Conservation (phyloP, 208 protist genomes). For the Trypanosoma cruzi region DNA sequence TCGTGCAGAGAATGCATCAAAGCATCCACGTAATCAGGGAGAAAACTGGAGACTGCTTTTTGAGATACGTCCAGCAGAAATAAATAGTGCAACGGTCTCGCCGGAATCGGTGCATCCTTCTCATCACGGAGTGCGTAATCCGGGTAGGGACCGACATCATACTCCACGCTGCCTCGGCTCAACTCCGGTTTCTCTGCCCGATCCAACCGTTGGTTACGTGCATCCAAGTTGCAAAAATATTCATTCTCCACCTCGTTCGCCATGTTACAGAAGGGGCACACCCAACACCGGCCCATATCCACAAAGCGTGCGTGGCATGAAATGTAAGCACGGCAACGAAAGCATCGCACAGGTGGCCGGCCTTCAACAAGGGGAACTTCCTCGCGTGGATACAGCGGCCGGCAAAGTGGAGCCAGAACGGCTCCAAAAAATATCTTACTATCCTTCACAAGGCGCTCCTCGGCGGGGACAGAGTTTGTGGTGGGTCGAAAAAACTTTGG, state of each 20-base stretch:
- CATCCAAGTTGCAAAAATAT: conserved; percentile 91
- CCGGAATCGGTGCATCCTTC: conserved; percentile 38
- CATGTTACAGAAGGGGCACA: conserved; percentile 91
- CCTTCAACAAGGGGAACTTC: conserved; percentile 67
- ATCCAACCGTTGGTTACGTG: conserved; percentile 65
- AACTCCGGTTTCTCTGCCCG: conserved; percentile 64
- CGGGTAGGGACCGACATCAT: conserved; percentile 77
- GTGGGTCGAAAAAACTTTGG: conserved; percentile 92
- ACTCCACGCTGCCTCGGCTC: conserved; percentile 80
- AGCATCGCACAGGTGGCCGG: conserved; percentile 88
- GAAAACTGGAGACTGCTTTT: conserved; percentile 54
- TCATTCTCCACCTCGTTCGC: conserved; percentile 67
- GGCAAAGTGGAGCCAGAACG: conserved; percentile 84
- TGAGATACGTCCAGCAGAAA: conserved; percentile 86
- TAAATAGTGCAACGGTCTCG: conserved; percentile 80
- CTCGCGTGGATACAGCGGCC: conserved; percentile 66
- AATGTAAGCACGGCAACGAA: conserved; percentile 94
- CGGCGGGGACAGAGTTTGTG: conserved; percentile 48
- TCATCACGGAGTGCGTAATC: conserved; percentile 75
- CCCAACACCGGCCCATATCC: conserved; percentile 87
- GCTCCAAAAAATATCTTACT: conserved; percentile 76
- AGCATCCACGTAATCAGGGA: conserved; percentile 75
- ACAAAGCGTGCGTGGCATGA: conserved; percentile 85
- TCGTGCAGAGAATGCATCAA: conserved; percentile 58
- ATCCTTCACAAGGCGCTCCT: conserved; percentile 71